phyloP scores from a whole-genome alignment of 768 basidiomycete species.

The Dictyophora rubrovolvata region DNA sequence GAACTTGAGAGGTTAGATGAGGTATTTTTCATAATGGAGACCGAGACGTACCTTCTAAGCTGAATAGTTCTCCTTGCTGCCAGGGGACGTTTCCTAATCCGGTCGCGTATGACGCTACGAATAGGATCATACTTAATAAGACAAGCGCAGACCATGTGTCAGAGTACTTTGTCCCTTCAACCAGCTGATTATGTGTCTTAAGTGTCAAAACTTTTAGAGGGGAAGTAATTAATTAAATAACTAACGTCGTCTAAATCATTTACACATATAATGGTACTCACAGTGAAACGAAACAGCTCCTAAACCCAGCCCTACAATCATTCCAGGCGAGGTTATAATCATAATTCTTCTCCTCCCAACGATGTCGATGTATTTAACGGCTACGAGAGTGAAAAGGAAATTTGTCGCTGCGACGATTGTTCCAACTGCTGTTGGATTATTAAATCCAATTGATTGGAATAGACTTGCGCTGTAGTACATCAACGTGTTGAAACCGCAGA shows the following conservation, averaged over 20 bases:
- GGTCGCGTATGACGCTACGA: constrained; percentile 73
- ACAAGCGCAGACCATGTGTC: constrained; percentile 57
- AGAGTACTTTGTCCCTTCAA: constrained; percentile 49
- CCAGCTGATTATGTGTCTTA: constrained; percentile 49
- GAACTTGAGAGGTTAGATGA: constrained; percentile 30
- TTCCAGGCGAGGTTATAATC: constrained; percentile 60
- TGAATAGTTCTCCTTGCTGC: constrained; percentile 82
- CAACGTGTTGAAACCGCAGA: constrained; percentile 78
- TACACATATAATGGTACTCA: constrained; percentile 28
- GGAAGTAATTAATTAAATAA: background rate
- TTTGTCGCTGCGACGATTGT: constrained; percentile 72
- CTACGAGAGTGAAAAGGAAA: constrained; percentile 68
- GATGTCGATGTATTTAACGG: constrained; percentile 63
- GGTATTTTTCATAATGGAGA: background rate
- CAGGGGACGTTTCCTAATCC: constrained; percentile 76
- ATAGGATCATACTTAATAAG: constrained; percentile 72
- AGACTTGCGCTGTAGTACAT: constrained; percentile 70
- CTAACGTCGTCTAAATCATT: no score
- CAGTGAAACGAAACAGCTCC: constrained; percentile 60
- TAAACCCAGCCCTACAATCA: constrained; percentile 55
- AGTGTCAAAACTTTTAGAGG: constrained; percentile 41
- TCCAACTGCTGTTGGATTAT: constrained; percentile 74
- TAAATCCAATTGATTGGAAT: constrained; percentile 72
- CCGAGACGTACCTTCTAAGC: constrained; percentile 47
- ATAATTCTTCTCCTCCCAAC: constrained; percentile 63